Evolutionary conservation across 2,329 filamentous ascomycete genomes (phyloP).

Genomic region (Madurella fahalii): DNA sequence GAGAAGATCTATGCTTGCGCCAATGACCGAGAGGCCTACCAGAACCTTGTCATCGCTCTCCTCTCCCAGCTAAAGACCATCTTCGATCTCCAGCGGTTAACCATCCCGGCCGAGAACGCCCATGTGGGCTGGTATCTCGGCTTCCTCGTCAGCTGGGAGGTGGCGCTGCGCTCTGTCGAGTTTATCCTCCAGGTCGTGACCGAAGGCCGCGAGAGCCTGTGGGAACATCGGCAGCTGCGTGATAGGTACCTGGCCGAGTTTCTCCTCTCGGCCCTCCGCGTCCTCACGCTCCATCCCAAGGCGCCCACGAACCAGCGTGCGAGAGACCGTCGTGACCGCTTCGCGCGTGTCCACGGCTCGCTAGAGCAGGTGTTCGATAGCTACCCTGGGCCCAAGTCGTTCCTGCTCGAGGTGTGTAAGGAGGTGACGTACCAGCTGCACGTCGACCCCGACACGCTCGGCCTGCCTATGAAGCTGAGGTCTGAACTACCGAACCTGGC

Average conservation of each 20-base stretch:
- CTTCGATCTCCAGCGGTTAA: conserved; percentile 38
- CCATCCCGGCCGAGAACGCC: conserved; percentile 34
- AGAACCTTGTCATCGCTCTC: conserved; percentile 34
- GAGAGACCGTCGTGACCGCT: conserved; percentile 36
- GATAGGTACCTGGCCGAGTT: conserved; percentile 38
- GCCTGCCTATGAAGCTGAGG: conserved; percentile 32
- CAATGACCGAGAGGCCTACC: conserved; percentile 32
- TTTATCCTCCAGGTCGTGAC: conserved; percentile 35
- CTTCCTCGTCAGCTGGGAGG: conserved; percentile 39
- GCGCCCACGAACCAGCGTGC: conserved; percentile 30
- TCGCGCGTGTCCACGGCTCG: conserved; percentile 35
- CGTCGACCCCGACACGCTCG: conserved; percentile 33
- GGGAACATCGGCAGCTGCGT: conserved; percentile 30
- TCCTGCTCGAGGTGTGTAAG: conserved; percentile 36
- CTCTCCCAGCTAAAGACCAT: conserved; percentile 38
- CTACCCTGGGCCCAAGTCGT: conserved; percentile 37
- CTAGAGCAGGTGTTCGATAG: conserved; percentile 38
- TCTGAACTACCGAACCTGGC: conserved; percentile 36
- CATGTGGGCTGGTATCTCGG: conserved; percentile 36
- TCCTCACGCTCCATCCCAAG: conserved; percentile 38
- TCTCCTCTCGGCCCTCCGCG: conserved; percentile 35
- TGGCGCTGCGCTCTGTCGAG: conserved; percentile 36
- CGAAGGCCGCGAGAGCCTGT: conserved; percentile 36
- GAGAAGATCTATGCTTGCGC: conserved; percentile 38
- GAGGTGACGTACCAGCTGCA: conserved; percentile 35